Conservation (phyloP, 805 yeast species). For the Wickerhamomyces tratensis region DNA sequence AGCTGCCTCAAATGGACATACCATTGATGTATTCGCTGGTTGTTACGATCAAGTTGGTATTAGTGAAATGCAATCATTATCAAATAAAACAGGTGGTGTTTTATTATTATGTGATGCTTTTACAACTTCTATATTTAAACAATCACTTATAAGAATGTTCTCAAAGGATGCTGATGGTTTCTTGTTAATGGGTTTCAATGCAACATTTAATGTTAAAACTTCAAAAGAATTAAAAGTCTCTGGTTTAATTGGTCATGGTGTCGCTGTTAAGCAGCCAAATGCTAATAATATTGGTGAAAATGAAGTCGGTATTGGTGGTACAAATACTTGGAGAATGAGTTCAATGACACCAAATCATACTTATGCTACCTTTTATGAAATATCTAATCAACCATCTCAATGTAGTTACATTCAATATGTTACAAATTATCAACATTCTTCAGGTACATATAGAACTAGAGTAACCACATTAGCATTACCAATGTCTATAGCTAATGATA, state of each 20-base stretch:
- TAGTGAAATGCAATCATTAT: constrained; percentile 82
- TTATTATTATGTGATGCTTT: constrained; percentile 85
- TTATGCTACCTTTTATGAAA: constrained; percentile 84
- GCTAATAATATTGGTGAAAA: constrained; percentile 78
- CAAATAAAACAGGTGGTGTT: constrained; percentile 86
- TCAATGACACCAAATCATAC: constrained; percentile 81
- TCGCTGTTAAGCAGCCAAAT: constrained; percentile 55
- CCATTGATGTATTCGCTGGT: constrained; percentile 88
- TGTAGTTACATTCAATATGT: constrained; percentile 66
- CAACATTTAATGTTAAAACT: constrained; percentile 78
- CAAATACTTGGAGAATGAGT: constrained; percentile 82
- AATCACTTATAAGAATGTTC: constrained; percentile 81
- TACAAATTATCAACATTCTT: constrained; percentile 91
- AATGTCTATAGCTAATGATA: constrained; percentile 47
- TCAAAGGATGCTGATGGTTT: constrained; percentile 81
- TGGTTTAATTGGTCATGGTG: constrained; percentile 91
- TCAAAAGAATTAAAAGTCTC: constrained; percentile 80
- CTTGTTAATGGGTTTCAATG: constrained; percentile 86
- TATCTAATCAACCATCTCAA: constrained; percentile 34
- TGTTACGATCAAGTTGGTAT: constrained; percentile 95
- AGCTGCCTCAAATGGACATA: constrained; percentile 64
- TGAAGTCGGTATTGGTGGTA: constrained; percentile 90
- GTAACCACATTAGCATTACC: constrained; percentile 76
- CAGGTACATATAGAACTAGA: constrained; percentile 80
- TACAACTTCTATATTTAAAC: constrained; percentile 90